phyloP scores from a whole-genome alignment of 148 eudicot species.

The Camellia granthamiana region DNA sequence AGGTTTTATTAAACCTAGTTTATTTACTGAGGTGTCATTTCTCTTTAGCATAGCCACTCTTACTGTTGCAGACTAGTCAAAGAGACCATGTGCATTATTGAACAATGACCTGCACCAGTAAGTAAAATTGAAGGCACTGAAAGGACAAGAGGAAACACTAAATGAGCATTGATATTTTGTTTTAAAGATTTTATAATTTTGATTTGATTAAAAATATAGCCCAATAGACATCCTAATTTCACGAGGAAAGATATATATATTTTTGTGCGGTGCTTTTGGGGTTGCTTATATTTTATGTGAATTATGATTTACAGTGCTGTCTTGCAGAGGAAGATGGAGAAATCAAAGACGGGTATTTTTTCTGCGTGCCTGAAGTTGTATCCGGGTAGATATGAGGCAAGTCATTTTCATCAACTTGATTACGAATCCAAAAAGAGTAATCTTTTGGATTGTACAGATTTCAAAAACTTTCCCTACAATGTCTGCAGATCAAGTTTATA shows the following conservation, averaged over 20 bases:
- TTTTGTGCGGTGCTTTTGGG: not conserved
- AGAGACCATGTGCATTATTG: not conserved
- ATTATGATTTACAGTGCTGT: not conserved
- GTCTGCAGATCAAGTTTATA: constrained; percentile 82
- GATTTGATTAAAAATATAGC: not conserved
- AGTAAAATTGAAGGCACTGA: not conserved
- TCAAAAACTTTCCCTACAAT: not conserved
- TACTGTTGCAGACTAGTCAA: not conserved
- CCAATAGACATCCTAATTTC: not conserved
- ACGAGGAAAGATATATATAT: not conserved
- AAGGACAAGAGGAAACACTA: not conserved
- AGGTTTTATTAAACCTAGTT: not conserved
- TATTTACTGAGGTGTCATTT: not conserved
- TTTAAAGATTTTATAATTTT: not conserved
- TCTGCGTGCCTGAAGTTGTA: constrained; percentile 62
- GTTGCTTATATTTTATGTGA: not conserved
- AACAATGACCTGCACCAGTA: not conserved
- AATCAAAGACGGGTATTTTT: constrained; percentile 68
- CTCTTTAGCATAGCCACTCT: constrained; percentile 1
- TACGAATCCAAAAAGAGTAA: not conserved
- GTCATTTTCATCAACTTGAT: constrained; percentile 6
- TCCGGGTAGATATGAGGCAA: constrained; percentile 89
- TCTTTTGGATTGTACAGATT: not conserved
- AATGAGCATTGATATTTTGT: constrained; percentile 2
- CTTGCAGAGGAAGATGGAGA: constrained; percentile 84